phyloP scores from a whole-genome alignment of 169 alveolate genomes.

The Plasmodium gaboni region DNA sequence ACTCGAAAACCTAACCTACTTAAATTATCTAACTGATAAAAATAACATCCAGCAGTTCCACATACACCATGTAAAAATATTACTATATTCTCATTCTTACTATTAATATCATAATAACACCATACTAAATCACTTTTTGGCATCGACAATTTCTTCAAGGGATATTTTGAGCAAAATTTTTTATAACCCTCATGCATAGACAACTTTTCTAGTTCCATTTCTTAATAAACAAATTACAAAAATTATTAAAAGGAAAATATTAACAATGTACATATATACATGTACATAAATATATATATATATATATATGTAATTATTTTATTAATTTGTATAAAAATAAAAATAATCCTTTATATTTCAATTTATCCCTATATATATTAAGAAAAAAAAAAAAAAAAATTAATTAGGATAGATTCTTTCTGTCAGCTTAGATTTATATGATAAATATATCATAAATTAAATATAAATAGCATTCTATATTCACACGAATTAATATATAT shows the following conservation, averaged over 20 bases:
- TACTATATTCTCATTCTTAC: conserved; percentile 51
- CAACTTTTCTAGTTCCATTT: conserved; percentile 35
- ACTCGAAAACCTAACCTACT: conserved; percentile 82
- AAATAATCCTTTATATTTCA: too few relatives aligned
- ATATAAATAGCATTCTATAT: too few relatives aligned
- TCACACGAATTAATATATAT: too few relatives aligned
- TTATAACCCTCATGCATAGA: conserved; percentile 83
- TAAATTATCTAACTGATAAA: conserved; percentile 78
- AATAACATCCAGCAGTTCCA: conserved; percentile 89
- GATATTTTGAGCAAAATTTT: conserved; percentile 78
- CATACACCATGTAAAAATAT: conserved; percentile 86
- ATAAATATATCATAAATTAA: too few relatives aligned
- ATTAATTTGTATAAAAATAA: too few relatives aligned
- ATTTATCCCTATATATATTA: too few relatives aligned
- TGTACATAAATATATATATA: neutral
- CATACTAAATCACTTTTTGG: conserved; percentile 85
- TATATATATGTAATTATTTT: neutral
- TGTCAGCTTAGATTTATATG: too few relatives aligned
- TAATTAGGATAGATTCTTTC: too few relatives aligned
- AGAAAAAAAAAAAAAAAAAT: too few relatives aligned
- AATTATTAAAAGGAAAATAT: neutral
- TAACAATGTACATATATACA: neutral
- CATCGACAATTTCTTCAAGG: conserved; percentile 83
- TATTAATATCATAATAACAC: conserved; percentile 83
- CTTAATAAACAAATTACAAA: neutral